Base-by-base conservation (phyloP, 2,329 filamentous ascomycete genomes). In the Apiospora sp. region DNA sequence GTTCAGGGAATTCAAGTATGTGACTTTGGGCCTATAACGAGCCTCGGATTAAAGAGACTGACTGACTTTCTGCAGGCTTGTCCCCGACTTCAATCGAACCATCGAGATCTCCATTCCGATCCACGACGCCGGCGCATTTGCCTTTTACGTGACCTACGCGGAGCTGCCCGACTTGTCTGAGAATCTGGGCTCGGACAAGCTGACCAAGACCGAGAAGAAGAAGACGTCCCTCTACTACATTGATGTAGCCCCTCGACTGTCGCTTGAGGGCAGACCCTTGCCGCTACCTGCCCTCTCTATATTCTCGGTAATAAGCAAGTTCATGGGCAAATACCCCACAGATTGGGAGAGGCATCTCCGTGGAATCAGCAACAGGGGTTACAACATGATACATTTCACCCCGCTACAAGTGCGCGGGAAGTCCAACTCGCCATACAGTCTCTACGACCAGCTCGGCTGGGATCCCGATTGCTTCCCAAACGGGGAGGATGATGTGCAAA, bases 371-470 rank as follows among this genome's bases (percentile, higher is more conserved):
- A 91, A 93, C 78, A 90, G 96, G 74, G 95, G 95, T 67, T 99
- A 99, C 87, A 99, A 99, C 84, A 98, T 98, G 95, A 91, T 99
- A 73, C 96, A 99, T 83, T 99, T 99, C 82, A 98, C 96, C 1
- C 96, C 96, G 13, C 86, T 99, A 76, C 96, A 97, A 87, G 88
- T 93, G 73, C 92, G 96, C 73, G 96, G 96, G 72, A 88, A 87
- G 64, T 99, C 96, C 70, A 98, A 99, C 81, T 99, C 96, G 1
- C 96, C 96, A 0, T 99, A 98, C 86, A 99, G 96, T 82, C 90
- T 99, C 78, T 98, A 93, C 81, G 94, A 99, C 79, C 97, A 99
- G 84, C 87, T 97, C 30, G 87, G 88, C 64, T 99, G 97, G 87
- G 97, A 99, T 80, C 89, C 92, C 6, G 85, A 85, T 12, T 90